Evolutionary conservation across 2,329 filamentous ascomycete species (phyloP), one percentile per base, ranked within the genome.

Genomic region (Rhinocladiella mackenziei): DNA sequence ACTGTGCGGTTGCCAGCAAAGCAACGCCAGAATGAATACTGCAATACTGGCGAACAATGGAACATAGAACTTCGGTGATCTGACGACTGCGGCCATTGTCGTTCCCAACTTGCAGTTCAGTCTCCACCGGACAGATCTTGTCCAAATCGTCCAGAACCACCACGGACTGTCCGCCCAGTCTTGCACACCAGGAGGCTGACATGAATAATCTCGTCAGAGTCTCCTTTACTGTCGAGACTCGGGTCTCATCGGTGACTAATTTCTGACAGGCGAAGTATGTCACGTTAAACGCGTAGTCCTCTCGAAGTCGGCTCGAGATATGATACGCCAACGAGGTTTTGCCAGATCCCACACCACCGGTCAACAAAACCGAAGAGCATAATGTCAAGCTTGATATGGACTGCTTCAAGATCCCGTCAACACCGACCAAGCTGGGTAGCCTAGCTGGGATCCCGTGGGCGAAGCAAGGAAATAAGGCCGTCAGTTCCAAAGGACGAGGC

Each of bases 101-200:
- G 48, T 89, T 89, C 50, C 88, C 88, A 3, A 94, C 86, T 64
- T 96, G 88, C 9, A 98, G 74, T 63, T 98, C 92, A 0, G 89
- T 96, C 66, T 98, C 94, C 1, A 83, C 84, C 0, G 92, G 91
- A 60, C 91, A 97, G 1, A 98, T 73, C 59, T 87, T 88, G 65
- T 98, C 92, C 5, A 98, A 69, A 59, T 98, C 92, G 60, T 98
- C 92, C 1, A 98, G 72, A 36, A 98, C 80, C 14, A 98, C 86
- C 2, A 97, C 63, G 0, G 89, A 79, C 51, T 80, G 83, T 3
- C 92, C 92, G 15, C 89, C 89, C 1, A 92, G 75, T 48, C 91
- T 78, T 25, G 91, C 87, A 26, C 87, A 89, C 92, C 92, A 98
- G 30, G 86, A 84, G 2, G 92, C 92, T 14, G 80, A 77, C 73